Base-by-base conservation (phyloP, 306 rosid genomes). In the Vigna hirtella region DNA sequence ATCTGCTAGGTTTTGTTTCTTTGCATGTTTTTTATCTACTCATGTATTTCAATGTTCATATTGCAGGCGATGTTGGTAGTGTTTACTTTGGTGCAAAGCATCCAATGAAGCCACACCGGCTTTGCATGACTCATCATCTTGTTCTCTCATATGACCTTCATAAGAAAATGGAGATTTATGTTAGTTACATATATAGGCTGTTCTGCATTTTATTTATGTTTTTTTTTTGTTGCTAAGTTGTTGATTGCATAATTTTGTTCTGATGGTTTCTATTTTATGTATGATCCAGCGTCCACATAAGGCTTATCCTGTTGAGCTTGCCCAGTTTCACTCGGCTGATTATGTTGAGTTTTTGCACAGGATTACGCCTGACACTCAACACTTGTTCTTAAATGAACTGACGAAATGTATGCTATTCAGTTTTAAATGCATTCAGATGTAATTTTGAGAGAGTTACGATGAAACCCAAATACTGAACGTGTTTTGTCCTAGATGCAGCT, bases 301-400 rank as follows among this genome's bases (percentile, higher is more conserved):
- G 84, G 99, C 99, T 9, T 95, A 95, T 85, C 99, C 99, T 2
- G 96, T 91, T 73, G 99, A 95, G 89, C 99, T 95, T 83, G 99
- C 99, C 74, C 99, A 95, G 80, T 95, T 95, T 84, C 99, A 95
- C 87, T 93, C 98, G 0, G 81, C 93, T 66, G 99, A 95, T 58
- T 93, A 95, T 80, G 99, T 95, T 20, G 95, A 91, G 77, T 95
- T 95, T 87, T 86, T 95, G 70, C 96, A 95, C 85, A 90, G 99
- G 86, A 95, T 91, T 72, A 89, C 91, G 1, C 98, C 99, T 3
- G 97, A 93, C 78, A 86, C 92, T 69, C 98, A 91, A 79, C 93
- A 89, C 83, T 70, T 93, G 85, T 95, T 91, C 86, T 83, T 89
- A 14, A 87, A 78, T 79, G 99, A 93, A 55, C 78, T 95, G 81